Evolutionary conservation across 2,329 filamentous ascomycete genomes (phyloP).

Genomic region (Colletotrichum falcatum): DNA sequence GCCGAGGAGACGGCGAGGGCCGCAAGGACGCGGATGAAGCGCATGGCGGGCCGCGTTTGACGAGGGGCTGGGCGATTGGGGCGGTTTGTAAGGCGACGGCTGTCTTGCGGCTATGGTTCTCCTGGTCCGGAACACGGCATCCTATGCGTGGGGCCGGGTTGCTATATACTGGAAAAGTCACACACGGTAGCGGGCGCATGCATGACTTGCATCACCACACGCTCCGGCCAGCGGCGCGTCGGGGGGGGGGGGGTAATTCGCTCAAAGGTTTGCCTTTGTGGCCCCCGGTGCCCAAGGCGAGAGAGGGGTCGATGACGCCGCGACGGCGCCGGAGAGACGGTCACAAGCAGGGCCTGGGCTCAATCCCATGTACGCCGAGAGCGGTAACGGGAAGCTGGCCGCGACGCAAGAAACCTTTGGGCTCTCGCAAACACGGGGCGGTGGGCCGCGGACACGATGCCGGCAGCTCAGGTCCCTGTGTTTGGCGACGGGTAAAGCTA

Average conservation of each 20-base stretch:
- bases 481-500: neutral
- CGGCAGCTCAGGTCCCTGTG: no score
- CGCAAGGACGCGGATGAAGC: slow-evolving; percentile 40
- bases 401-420: neutral
- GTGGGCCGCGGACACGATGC: neutral
- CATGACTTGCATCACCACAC: neutral
- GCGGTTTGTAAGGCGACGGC: neutral
- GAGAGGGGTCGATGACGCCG: neutral
- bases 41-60: slow-evolving; percentile 37
- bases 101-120: neutral
- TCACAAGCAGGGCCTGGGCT: neutral
- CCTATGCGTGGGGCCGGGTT: neutral
- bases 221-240: neutral
- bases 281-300: neutral
- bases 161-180: neutral
- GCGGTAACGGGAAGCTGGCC: slow-evolving; percentile 22
- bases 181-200: neutral
- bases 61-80: neutral
- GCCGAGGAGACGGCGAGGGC: slow-evolving; percentile 41
- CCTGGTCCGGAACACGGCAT: neutral
- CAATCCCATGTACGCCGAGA: slow-evolving; percentile 26
- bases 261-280: no score
- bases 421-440: neutral
- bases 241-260: no score
- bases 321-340: neutral